Conservation (phyloP, 192 early-diverging fungal species). For the Phlyctochytrium planicorne region DNA sequence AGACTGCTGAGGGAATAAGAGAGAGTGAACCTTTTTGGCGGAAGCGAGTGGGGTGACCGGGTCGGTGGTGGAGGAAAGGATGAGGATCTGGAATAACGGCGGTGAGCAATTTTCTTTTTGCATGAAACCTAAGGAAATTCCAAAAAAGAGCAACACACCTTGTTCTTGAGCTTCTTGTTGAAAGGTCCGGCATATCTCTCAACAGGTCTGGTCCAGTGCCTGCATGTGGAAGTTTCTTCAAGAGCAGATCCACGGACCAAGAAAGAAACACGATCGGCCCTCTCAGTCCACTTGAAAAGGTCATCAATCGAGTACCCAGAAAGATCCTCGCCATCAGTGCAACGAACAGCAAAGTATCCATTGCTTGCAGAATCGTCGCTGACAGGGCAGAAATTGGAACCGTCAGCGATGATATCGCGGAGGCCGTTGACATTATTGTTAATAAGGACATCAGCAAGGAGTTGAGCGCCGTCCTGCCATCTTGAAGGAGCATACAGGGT, state of each 20-base stretch:
- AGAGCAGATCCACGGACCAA: no score
- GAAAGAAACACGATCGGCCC: no score
- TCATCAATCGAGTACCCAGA: neutral
- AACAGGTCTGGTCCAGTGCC: slow-evolving; percentile 29
- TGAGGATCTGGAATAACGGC: slow-evolving; percentile 16
- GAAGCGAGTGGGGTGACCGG: slow-evolving; percentile 43
- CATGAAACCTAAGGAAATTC: slow-evolving; percentile 5
- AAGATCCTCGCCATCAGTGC: slow-evolving; percentile 10
- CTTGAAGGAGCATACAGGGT: slow-evolving; percentile 14
- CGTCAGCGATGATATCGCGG: neutral
- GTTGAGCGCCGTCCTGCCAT: slow-evolving; percentile 13
- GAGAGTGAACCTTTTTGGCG: slow-evolving; percentile 16
- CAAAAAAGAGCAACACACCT: slow-evolving; percentile 10
- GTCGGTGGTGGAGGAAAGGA: slow-evolving; percentile 41
- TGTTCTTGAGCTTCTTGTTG: slow-evolving; percentile 31
- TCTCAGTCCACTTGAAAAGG: neutral
- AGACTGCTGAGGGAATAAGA: slow-evolving; percentile 21
- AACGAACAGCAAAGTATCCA: slow-evolving; percentile 1
- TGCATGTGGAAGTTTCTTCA: slow-evolving; percentile 14
- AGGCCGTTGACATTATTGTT: neutral
- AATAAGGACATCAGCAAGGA: neutral
- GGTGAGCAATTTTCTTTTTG: no score
- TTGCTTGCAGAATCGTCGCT: neutral
- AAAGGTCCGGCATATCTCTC: slow-evolving; percentile 45
- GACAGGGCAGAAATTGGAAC: slow-evolving; percentile 8